phyloP scores from a whole-genome alignment of 2,329 filamentous ascomycete genomes.

The Cladophialophora psammophila region DNA sequence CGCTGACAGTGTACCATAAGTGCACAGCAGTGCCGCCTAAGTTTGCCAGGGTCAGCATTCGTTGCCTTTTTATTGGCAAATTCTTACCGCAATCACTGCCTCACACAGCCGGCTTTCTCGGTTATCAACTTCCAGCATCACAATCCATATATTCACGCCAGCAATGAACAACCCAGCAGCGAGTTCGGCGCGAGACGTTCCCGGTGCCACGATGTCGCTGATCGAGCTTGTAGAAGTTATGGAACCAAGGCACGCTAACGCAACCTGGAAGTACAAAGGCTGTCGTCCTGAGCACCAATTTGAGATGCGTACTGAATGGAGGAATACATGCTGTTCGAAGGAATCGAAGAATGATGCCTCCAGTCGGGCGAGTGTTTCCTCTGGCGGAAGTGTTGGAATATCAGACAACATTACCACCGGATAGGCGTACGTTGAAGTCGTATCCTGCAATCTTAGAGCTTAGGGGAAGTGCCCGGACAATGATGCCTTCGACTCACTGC shows the following conservation, averaged over 20 bases:
- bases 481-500: no score
- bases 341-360: slow-evolving; percentile 18
- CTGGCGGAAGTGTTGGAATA: slow-evolving; percentile 9
- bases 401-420: slow-evolving; percentile 27
- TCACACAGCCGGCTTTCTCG: slow-evolving; percentile 22
- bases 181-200: slow-evolving; percentile 12
- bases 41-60: no score
- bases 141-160: slow-evolving; percentile 12
- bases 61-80: no score
- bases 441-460: slow-evolving; percentile 1
- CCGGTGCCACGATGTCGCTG: neutral
- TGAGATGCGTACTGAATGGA: slow-evolving; percentile 11
- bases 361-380: slow-evolving; percentile 16
- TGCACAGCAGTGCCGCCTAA: slow-evolving; percentile 15
- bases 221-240: no score
- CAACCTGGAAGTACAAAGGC: slow-evolving; percentile 26
- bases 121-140: slow-evolving; percentile 29
- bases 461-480: neutral
- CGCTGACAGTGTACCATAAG: no score
- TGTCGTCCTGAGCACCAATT: neutral
- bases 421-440: slow-evolving; percentile 25
- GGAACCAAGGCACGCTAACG: slow-evolving; percentile 24
- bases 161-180: slow-evolving; percentile 15
- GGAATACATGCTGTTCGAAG: slow-evolving; percentile 25
- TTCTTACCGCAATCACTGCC: slow-evolving; percentile 21